Evolutionary conservation across 2,329 filamentous ascomycete species (phyloP).

Genomic region (Massarina eburnea): DNA sequence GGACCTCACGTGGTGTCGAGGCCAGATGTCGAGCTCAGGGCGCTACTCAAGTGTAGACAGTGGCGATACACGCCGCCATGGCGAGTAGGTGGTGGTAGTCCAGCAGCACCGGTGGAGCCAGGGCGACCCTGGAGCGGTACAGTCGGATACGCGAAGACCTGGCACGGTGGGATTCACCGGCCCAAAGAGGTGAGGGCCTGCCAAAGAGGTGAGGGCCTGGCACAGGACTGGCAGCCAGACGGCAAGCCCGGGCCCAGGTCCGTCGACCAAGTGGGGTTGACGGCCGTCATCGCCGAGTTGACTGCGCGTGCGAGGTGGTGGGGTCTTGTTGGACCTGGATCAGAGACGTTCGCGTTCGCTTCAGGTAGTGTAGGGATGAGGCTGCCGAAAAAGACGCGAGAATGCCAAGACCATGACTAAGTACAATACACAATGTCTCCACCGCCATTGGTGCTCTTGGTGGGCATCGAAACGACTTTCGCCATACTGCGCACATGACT

Average conservation of each 20-base stretch:
- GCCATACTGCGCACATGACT: neutral
- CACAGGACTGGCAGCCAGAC: slow-evolving; percentile 2
- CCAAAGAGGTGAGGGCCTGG: too few species aligned
- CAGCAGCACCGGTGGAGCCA: neutral
- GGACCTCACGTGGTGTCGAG: slow-evolving; percentile 5
- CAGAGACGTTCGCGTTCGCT: slow-evolving; percentile 1
- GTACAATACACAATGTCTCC: neutral
- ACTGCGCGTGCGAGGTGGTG: neutral
- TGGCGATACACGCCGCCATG: slow-evolving; percentile 2
- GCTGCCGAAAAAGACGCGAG: neutral
- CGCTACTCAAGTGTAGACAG: neutral
- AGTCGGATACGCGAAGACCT: neutral
- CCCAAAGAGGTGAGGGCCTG: neutral
- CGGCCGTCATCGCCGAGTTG: slow-evolving; percentile 9
- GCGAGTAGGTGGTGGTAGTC: slow-evolving; percentile 7
- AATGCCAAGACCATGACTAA: neutral
- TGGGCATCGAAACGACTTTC: neutral
- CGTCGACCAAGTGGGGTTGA: slow-evolving; percentile 1
- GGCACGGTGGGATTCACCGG: neutral
- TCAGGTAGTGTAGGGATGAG: neutral
- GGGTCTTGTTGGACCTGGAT: neutral
- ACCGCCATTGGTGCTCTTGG: neutral
- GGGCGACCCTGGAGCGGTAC: slow-evolving; percentile 5
- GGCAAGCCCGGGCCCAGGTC: slow-evolving; percentile 8
- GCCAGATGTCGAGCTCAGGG: neutral